Conservation (phyloP, 805 yeast species). For the Cyberlindnera amylophila region DNA sequence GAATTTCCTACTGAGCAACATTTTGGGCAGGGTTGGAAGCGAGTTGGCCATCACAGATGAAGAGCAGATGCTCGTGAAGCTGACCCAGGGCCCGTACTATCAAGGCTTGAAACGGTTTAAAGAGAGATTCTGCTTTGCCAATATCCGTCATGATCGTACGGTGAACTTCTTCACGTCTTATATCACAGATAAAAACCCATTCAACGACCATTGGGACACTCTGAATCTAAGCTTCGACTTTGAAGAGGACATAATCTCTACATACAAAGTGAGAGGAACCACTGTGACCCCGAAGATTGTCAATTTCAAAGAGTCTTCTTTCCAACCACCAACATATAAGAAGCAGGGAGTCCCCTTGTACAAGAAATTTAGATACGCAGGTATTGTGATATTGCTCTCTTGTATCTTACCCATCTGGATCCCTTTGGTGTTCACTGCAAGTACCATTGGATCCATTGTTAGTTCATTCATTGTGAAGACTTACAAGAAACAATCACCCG, state of each 20-base stretch:
- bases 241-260: slow-evolving; percentile 35
- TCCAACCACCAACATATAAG: slow-evolving; percentile 9
- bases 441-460: slow-evolving; percentile 33
- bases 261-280: slow-evolving; percentile 34
- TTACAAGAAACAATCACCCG: slow-evolving; percentile 15
- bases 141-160: slow-evolving; percentile 76
- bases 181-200: slow-evolving; percentile 72
- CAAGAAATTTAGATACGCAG: slow-evolving; percentile 24
- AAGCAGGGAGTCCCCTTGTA: slow-evolving; percentile 12
- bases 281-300: slow-evolving; percentile 46
- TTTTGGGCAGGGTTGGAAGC: slow-evolving; percentile 65
- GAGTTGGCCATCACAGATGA: slow-evolving; percentile 61
- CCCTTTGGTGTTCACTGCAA: slow-evolving; percentile 38
- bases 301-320: slow-evolving; percentile 39
- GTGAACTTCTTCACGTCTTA: slow-evolving; percentile 85
- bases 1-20: slow-evolving; percentile 49
- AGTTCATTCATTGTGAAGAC: slow-evolving; percentile 39
- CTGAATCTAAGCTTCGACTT: slow-evolving; percentile 40
- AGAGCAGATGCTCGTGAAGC: slow-evolving; percentile 42
- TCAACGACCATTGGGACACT: slow-evolving; percentile 50
- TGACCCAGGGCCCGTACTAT: slow-evolving; percentile 38
- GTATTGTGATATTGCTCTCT: slow-evolving; percentile 21
- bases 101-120: slow-evolving; percentile 57
- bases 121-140: slow-evolving; percentile 61
- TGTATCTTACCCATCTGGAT: slow-evolving; percentile 46